Percentiles rank a stretch among this genome's conserved stretches.
These are phyloP conservation scores for Cryptococcus amylolentus DNA, from an alignment of 1,284 basidiomycete species.

Conservation along the genomic window DNA sequence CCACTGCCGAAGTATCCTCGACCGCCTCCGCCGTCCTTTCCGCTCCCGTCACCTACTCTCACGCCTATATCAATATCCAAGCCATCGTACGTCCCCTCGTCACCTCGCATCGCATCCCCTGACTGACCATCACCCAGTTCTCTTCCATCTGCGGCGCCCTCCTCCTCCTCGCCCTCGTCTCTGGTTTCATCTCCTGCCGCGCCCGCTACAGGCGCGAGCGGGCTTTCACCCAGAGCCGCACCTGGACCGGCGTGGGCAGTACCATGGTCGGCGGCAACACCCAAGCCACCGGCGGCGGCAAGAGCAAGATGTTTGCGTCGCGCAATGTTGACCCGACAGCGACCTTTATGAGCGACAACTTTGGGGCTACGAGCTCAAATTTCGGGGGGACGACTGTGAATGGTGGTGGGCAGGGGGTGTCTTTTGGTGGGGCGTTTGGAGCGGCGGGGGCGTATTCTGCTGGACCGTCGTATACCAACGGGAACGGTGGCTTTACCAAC, in stretches of 20 bases:
- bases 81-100: conserved; percentile 20
- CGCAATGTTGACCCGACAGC: conserved; percentile 4
- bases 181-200: conserved; percentile 28
- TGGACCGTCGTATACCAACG: too few species aligned
- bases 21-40: conserved; percentile 9
- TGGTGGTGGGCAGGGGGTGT: background rate
- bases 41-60: conserved; percentile 13
- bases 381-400: conserved; percentile 13
- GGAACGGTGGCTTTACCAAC: conserved; percentile 22
- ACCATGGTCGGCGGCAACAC: conserved; percentile 9
- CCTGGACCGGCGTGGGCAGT: conserved; percentile 30
- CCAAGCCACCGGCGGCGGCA: conserved; percentile 1
- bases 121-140: conserved; percentile 17
- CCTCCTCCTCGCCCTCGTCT: conserved; percentile 19
- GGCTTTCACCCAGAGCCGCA: conserved; percentile 18
- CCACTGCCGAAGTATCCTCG: background rate
- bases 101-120: background rate
- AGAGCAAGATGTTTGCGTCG: conserved; percentile 9
- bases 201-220: conserved; percentile 20
- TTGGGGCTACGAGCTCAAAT: conserved; percentile 15
- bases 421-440: background rate
- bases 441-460: background rate
- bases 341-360: conserved; percentile 17
- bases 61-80: conserved; percentile 23
- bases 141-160: conserved; percentile 32